phyloP scores from a whole-genome alignment of 441 rosid species.

The Isatis lusitanica region DNA sequence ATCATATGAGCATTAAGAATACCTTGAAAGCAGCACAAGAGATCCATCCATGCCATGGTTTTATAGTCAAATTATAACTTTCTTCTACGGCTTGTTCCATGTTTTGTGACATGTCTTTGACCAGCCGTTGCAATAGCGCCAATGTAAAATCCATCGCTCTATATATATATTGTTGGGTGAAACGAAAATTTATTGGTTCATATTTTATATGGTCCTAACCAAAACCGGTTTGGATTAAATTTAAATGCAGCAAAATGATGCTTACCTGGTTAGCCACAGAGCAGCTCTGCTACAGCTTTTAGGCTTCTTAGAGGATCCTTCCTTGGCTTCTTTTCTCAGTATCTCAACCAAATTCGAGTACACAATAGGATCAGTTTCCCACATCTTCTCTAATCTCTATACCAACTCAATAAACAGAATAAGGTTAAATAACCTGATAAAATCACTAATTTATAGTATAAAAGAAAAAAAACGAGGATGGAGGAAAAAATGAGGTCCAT shows the following conservation, averaged over 20 bases:
- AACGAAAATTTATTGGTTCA: not conserved
- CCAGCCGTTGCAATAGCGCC: slow-evolving; percentile 61
- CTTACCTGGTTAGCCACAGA: slow-evolving; percentile 91
- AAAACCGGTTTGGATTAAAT: not conserved
- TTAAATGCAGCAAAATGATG: not conserved
- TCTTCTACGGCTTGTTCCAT: slow-evolving; percentile 85
- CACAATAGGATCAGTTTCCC: slow-evolving; percentile 57
- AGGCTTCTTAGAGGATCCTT: slow-evolving; percentile 59
- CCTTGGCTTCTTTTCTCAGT: slow-evolving; percentile 60
- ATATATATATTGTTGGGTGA: not conserved
- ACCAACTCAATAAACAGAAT: not conserved
- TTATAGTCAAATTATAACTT: slow-evolving; percentile 62
- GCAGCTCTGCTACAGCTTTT: slow-evolving; percentile 71
- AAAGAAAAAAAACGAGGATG: not conserved
- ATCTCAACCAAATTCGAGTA: slow-evolving; percentile 71
- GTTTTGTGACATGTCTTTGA: slow-evolving; percentile 54
- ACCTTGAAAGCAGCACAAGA: slow-evolving; percentile 89
- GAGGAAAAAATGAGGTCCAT: slow-evolving; percentile 21
- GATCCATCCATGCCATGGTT: slow-evolving; percentile 96
- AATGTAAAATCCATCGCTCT: slow-evolving; percentile 67
- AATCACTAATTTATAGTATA: not conserved
- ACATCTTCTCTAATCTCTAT: slow-evolving; percentile 65
- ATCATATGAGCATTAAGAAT: slow-evolving; percentile 1
- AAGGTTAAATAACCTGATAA: not conserved
- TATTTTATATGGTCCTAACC: not conserved